Percentiles rank a stretch among this genome's conserved stretches.
Evolutionary conservation across 2,329 filamentous ascomycete species (phyloP).

Genomic region (Phoma sp.): DNA sequence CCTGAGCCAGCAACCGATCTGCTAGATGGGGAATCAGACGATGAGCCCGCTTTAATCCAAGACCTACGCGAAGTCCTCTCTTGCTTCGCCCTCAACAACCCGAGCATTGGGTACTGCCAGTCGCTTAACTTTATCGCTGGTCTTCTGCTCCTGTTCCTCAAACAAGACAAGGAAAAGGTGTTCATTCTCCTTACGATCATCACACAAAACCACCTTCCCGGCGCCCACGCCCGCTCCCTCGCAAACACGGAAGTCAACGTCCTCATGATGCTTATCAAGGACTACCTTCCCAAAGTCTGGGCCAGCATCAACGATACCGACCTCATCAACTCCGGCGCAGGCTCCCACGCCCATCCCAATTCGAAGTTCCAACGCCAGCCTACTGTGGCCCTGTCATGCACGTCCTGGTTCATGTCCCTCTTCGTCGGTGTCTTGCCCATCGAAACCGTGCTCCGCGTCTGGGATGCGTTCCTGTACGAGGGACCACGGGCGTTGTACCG

Average conservation of each 20-base stretch:
- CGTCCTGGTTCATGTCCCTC: slow-evolving; percentile 97
- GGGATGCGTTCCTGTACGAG: slow-evolving; percentile 96
- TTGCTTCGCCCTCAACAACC: slow-evolving; percentile 90
- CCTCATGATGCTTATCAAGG: slow-evolving; percentile 84
- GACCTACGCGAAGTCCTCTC: slow-evolving; percentile 85
- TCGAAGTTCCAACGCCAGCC: slow-evolving; percentile 66
- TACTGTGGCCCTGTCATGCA: slow-evolving; percentile 90
- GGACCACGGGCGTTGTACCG: slow-evolving; percentile 93
- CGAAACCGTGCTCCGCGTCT: slow-evolving; percentile 88
- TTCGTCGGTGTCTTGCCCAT: slow-evolving; percentile 93
- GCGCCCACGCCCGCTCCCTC: slow-evolving; percentile 88
- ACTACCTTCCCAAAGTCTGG: slow-evolving; percentile 84
- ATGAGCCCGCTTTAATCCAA: slow-evolving; percentile 79
- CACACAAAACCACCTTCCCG: slow-evolving; percentile 84
- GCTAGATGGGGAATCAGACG: slow-evolving; percentile 42
- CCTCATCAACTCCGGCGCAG: slow-evolving; percentile 45
- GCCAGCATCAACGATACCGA: slow-evolving; percentile 85
- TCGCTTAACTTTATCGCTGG: slow-evolving; percentile 95
- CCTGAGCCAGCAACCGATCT: slow-evolving; percentile 57
- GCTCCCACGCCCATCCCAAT: slow-evolving; percentile 43
- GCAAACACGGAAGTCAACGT: slow-evolving; percentile 95
- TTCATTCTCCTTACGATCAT: slow-evolving; percentile 96
- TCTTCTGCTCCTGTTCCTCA: slow-evolving; percentile 84
- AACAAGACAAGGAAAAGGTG: slow-evolving; percentile 81
- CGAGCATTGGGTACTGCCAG: slow-evolving; percentile 92